Conservation (phyloP, 2,329 filamentous ascomycete genomes). For the Neofusicoccum laricinum region DNA sequence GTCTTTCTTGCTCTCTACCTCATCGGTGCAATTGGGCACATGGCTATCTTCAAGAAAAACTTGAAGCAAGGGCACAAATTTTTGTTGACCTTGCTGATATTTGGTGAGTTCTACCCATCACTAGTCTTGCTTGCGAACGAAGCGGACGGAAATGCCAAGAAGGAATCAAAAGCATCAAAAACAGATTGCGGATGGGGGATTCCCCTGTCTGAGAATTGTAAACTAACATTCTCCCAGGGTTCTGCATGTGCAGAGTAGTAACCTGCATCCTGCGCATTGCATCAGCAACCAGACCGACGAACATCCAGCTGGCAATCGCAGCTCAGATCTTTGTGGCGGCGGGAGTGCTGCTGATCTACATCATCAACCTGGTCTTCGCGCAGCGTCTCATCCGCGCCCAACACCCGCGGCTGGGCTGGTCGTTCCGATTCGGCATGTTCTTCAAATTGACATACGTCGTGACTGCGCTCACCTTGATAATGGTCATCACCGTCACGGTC, state of each 20-base stretch:
- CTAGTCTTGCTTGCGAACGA: too few relatives aligned
- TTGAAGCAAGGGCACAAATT: slow-evolving; percentile 40
- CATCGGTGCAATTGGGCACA: slow-evolving; percentile 37
- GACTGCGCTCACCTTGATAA: slow-evolving; percentile 59
- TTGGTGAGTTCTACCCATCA: slow-evolving; percentile 28
- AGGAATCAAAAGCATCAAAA: too few relatives aligned
- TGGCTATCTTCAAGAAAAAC: slow-evolving; percentile 42
- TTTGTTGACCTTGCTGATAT: slow-evolving; percentile 38
- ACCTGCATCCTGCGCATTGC: slow-evolving; percentile 39
- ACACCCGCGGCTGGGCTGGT: slow-evolving; percentile 71
- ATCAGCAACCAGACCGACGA: slow-evolving; percentile 31
- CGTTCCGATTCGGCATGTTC: slow-evolving; percentile 45
- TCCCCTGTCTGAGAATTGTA: neutral
- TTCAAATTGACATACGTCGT: slow-evolving; percentile 61
- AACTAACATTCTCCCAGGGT: slow-evolving; percentile 27
- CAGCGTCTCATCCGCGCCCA: slow-evolving; percentile 72
- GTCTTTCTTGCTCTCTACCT: slow-evolving; percentile 44
- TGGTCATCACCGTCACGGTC: slow-evolving; percentile 64
- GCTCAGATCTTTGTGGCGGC: slow-evolving; percentile 69
- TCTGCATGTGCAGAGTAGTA: slow-evolving; percentile 43
- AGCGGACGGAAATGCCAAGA: too few relatives aligned
- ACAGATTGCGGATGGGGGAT: too few relatives aligned
- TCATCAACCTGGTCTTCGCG: slow-evolving; percentile 74
- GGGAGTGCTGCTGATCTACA: slow-evolving; percentile 71
- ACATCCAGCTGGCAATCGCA: slow-evolving; percentile 52